These are phyloP conservation scores for Hypoxylon trugodes DNA, from an alignment of 495 filamentous ascomycete species.

Conservation along the genomic window DNA sequence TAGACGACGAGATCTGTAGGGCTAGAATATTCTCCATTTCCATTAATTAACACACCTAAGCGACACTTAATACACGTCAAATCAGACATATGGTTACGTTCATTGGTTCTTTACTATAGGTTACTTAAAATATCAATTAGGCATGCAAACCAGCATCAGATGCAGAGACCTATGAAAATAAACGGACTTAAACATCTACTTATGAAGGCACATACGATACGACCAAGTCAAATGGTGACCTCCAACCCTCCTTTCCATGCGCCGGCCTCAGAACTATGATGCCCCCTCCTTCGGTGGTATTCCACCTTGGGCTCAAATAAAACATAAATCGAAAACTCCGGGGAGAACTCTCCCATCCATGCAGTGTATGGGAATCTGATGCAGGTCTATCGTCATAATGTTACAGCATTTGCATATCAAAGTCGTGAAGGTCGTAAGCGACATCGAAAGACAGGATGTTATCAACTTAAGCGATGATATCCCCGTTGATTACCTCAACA, in stretches of 20 bases:
- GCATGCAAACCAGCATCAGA: neutral
- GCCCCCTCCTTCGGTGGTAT: slow-evolving; percentile 4
- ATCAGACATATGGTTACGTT: no score
- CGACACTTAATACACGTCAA: no score
- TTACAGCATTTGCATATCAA: slow-evolving; percentile 19
- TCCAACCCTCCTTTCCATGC: neutral
- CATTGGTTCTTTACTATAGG: no score
- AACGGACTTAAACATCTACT: slow-evolving; percentile 2
- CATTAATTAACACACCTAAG: no score
- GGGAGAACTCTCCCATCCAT: slow-evolving; percentile 24
- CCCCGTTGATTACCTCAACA: neutral
- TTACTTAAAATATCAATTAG: slow-evolving; percentile 1
- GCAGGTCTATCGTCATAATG: slow-evolving; percentile 28
- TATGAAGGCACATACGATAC: slow-evolving; percentile 4
- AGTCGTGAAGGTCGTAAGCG: slow-evolving; percentile 10
- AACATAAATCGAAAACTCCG: slow-evolving; percentile 13
- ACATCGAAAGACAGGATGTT: neutral
- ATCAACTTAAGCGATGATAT: neutral
- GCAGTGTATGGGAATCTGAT: slow-evolving; percentile 28
- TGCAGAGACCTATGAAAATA: slow-evolving; percentile 1
- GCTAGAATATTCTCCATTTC: no score
- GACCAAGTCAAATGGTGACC: neutral
- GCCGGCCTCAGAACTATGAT: slow-evolving; percentile 6
- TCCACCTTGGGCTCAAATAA: neutral
- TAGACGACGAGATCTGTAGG: no score